A percentile compares a stretch with the other conserved stretches of the same genome.
Evolutionary conservation across 73 alveolate species (phyloP).

Genomic region (Symbiodinium natans): DNA sequence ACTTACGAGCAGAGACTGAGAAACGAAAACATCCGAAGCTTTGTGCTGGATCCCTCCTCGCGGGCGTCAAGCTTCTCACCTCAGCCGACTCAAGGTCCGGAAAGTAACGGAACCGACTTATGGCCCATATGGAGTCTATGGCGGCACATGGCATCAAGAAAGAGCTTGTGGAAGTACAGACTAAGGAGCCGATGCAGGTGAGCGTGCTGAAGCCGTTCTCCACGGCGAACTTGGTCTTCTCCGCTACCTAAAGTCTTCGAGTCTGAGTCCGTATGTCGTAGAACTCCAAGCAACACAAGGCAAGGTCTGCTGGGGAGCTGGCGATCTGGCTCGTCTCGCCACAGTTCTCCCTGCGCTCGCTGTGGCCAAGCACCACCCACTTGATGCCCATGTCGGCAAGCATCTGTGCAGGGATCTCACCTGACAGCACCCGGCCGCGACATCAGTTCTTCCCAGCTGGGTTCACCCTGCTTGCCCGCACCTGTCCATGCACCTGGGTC

Average conservation of each 20-base stretch:
- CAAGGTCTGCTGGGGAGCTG: neutral
- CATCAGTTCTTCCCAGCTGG: too few species aligned
- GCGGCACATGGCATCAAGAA: too few species aligned
- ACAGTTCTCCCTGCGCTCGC: constrained; percentile 99
- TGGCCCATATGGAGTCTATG: too few species aligned
- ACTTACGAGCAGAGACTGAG: too few species aligned
- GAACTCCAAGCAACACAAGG: too few species aligned
- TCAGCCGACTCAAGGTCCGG: too few species aligned
- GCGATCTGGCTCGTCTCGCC: constrained; percentile 98
- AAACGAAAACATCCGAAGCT: too few species aligned
- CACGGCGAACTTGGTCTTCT: constrained; percentile 97
- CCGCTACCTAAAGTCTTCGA: constrained; percentile 95
- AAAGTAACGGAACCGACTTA: too few species aligned
- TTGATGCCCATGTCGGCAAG: constrained; percentile 98
- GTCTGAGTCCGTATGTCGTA: neutral
- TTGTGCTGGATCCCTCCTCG: constrained; percentile 95
- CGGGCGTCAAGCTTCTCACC: constrained; percentile 99
- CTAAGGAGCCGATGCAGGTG: constrained; percentile 82
- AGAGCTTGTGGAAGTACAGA: too few species aligned
- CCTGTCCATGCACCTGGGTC: constrained; percentile 99
- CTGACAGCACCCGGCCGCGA: too few species aligned
- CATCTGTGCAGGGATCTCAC: constrained; percentile 98
- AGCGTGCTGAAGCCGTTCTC: constrained; percentile 88
- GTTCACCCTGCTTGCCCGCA: too few species aligned
- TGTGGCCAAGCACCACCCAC: constrained; percentile 99